Base-by-base conservation (phyloP, 768 basidiomycete genomes). In the Boletus sp. region DNA sequence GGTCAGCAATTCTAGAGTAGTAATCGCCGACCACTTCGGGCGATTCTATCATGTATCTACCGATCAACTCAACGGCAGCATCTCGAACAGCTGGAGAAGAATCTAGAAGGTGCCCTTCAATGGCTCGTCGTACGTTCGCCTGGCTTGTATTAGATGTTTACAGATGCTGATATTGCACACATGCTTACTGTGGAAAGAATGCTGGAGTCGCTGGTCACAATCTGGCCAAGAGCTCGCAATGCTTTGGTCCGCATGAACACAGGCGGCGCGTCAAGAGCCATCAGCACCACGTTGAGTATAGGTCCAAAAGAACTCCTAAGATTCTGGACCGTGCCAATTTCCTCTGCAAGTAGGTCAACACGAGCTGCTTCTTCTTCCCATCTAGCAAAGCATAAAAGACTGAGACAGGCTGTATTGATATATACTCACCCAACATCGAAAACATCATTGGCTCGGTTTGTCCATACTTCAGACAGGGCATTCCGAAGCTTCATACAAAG, bases 231-330 rank as follows among this genome's bases (percentile, higher is more conserved):
- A 0, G 92, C 94, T 49, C 89, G 82, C 30, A 99, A 75, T 0
- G 96, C 96, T 69, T 98, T 98, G 0, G 94, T 95, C 32, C 97
- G 84, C 78, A 96, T 90, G 63, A 90, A 93, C 27, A 98, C 93
- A 4, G 86, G 83, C 5, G 90, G 82, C 0, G 90, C 89, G 63
- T 96, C 92, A 56, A 96, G 78, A 2, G 93, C 83, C 50, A 78
- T 74, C 19, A 98, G 68, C 30, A 97, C 84, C 34, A 88, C 84
- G 19, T 83, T 84, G 13, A 98, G 72, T 50, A 98, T 90, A 0
- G 90, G 85, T 41, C 89, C 83, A 69, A 96, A 95, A 3, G 90
- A 90, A 58, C 80, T 85, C 53, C 83, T 84, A 45, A 97, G 75
- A 37, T 78, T 81, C 55, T 93, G 91, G 14, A 87, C 78, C 0